A percentile compares a stretch with the other conserved stretches of the same genome.
These are phyloP conservation scores for Penicillium sp. DNA, from an alignment of 2,329 filamentous ascomycete species.

Conservation along the genomic window DNA sequence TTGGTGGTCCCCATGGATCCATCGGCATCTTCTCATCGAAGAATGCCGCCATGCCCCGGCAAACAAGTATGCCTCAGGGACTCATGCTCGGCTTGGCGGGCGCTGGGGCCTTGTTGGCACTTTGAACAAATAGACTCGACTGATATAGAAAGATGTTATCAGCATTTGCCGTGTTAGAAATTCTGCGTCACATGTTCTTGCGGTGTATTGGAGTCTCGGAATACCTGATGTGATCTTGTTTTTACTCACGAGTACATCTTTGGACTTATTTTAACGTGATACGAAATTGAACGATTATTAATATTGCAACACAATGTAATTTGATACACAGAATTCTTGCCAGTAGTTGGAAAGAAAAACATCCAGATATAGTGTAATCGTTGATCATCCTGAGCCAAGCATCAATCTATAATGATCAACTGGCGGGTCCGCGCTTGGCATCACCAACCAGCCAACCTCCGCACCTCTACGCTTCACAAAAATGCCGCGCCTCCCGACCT, in stretches of 20 bases:
- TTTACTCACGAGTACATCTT: conserved; percentile 1
- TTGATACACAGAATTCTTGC: not conserved
- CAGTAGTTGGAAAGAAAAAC: not conserved
- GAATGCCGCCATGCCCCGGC: conserved; percentile 18
- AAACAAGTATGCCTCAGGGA: conserved; percentile 21
- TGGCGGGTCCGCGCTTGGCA: conserved; percentile 1
- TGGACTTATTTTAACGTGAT: conserved; percentile 4
- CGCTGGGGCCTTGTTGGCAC: conserved; percentile 28
- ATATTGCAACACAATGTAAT: not conserved
- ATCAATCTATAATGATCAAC: not conserved
- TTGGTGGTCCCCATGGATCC: conserved; percentile 33
- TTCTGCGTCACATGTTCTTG: conserved; percentile 15
- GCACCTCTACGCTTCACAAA: not conserved
- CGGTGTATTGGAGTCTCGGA: conserved; percentile 17
- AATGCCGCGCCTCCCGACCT: conserved; percentile 50
- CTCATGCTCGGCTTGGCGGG: conserved; percentile 30
- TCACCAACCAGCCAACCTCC: not conserved
- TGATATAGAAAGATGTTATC: not conserved
- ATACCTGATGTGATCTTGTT: conserved; percentile 14
- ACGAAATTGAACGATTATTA: conserved; percentile 1
- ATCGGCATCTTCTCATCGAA: conserved; percentile 23
- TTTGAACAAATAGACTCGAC: conserved; percentile 6
- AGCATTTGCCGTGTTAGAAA: not conserved
- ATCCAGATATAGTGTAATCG: not conserved
- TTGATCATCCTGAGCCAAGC: not conserved